phyloP scores from a whole-genome alignment of 1,284 basidiomycete genomes.

The Cystobasidium pallidum region DNA sequence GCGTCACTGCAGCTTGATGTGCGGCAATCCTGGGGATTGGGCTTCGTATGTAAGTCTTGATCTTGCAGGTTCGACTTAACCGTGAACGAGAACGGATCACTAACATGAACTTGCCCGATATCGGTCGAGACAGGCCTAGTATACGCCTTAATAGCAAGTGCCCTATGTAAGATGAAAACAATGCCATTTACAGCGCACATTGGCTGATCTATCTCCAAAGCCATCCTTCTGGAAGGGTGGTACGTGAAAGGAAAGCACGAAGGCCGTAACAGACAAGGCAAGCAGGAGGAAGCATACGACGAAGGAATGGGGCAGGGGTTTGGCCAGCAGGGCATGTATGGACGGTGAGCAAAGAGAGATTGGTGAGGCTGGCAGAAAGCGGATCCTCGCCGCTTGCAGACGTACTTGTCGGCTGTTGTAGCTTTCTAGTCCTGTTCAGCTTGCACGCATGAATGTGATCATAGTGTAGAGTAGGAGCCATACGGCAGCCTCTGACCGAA shows the following conservation, averaged over 20 bases:
- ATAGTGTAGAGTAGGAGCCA: too few species aligned
- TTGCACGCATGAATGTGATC: too few species aligned
- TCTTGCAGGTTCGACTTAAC: not conserved
- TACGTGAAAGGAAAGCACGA: not conserved
- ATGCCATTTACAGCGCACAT: not conserved
- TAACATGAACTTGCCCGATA: too few species aligned
- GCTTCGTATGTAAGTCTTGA: not conserved
- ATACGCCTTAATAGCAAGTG: not conserved
- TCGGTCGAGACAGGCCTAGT: not conserved
- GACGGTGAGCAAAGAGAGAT: too few species aligned
- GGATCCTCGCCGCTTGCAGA: too few species aligned
- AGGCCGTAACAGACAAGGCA: not conserved
- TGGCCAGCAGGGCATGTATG: not conserved
- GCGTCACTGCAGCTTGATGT: not conserved
- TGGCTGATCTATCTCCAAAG: not conserved
- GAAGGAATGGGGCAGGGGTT: not conserved
- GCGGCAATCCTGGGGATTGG: not conserved
- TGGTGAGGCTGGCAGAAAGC: too few species aligned
- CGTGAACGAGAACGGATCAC: too few species aligned
- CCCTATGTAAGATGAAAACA: not conserved
- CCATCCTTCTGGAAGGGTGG: not conserved
- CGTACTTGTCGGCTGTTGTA: too few species aligned
- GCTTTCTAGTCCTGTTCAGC: too few species aligned
- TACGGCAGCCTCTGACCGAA: too few species aligned
- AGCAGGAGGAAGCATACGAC: not conserved